These are phyloP conservation scores for Trypanosoma vivax DNA, from an alignment of 208 protist genomes.

Conservation along the genomic window DNA sequence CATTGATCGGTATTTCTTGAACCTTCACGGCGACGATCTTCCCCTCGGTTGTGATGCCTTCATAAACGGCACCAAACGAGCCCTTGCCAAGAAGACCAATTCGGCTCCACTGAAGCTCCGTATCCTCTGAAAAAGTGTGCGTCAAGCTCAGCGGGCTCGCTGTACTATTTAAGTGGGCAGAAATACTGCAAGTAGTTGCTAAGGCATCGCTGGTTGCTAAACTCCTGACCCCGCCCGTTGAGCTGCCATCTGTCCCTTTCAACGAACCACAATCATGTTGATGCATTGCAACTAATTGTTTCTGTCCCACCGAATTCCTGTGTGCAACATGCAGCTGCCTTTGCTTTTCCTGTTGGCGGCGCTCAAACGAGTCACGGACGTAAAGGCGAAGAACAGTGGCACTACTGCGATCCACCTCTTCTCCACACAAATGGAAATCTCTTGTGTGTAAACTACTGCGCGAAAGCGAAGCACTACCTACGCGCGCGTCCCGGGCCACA, in stretches of 20 bases:
- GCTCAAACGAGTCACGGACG: constrained; percentile 64
- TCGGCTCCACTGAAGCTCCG: constrained; percentile 62
- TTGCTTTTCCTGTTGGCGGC: constrained; percentile 19
- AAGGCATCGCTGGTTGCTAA: not conserved
- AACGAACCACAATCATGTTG: too few relatives aligned
- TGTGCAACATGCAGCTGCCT: not conserved
- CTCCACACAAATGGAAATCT: not conserved
- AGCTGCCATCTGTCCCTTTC: too few relatives aligned
- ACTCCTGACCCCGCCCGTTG: not conserved
- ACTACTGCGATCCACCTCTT: constrained; percentile 33
- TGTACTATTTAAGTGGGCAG: constrained; percentile 29
- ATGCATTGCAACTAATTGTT: not conserved
- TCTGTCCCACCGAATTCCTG: not conserved
- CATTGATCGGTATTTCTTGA: constrained; percentile 65
- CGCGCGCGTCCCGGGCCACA: not conserved
- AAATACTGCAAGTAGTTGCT: constrained; percentile 14
- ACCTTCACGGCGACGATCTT: constrained; percentile 87
- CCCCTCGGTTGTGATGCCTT: constrained; percentile 80
- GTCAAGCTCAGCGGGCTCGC: constrained; percentile 20
- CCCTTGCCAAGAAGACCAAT: constrained; percentile 81
- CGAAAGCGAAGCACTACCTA: constrained; percentile 7
- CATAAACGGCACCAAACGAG: constrained; percentile 84
- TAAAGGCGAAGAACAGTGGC: constrained; percentile 65
- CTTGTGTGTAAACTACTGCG: not conserved
- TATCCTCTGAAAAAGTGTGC: constrained; percentile 32